Evolutionary conservation across 148 eudicot species (phyloP).

Genomic region (Heliamphora exappendiculata): DNA sequence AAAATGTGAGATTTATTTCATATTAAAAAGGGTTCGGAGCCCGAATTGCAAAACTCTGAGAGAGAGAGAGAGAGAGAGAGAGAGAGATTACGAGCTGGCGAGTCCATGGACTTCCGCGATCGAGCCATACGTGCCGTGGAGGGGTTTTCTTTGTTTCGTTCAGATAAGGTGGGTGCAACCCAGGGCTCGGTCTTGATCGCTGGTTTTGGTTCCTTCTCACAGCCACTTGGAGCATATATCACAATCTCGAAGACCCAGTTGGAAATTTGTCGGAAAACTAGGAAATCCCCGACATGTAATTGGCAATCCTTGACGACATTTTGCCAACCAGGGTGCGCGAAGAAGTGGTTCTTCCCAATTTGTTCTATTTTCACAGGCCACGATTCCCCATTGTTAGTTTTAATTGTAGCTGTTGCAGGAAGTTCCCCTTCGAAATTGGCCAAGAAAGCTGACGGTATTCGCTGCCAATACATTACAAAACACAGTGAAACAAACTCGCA

Average conservation of each 20-base stretch:
- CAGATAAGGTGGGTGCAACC: background rate
- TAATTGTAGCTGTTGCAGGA: background rate
- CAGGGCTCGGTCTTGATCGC: background rate
- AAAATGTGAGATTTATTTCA: no score
- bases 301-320: background rate
- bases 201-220: background rate
- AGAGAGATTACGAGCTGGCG: background rate
- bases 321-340: background rate
- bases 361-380: background rate
- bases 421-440: background rate
- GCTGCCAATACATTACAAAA: background rate
- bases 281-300: background rate
- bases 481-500: background rate
- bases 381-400: background rate
- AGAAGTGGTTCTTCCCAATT: background rate
- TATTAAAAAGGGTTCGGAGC: no score
- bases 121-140: background rate
- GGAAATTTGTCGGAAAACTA: background rate
- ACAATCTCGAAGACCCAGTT: background rate
- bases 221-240: background rate
- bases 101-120: background rate
- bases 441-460: conserved; percentile 9
- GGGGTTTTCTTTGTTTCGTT: background rate
- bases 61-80: background rate
- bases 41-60: no score